phyloP scores from a whole-genome alignment of 1,284 basidiomycete species.

The Trichosporon inkin region DNA sequence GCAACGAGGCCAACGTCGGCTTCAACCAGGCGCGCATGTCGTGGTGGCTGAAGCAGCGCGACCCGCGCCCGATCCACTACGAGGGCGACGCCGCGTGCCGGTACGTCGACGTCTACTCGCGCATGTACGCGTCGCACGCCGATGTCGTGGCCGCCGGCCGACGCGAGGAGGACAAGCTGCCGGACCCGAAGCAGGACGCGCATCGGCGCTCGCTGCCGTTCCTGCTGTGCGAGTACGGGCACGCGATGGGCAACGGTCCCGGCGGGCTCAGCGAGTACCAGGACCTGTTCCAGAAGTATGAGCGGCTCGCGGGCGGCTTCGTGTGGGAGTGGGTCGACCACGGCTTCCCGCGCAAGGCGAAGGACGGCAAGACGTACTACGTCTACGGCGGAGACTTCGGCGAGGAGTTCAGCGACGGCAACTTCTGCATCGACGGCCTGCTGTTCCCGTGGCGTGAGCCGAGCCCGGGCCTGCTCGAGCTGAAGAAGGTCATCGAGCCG shows the following conservation, averaged over 20 bases:
- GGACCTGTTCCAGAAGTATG: slow-evolving; percentile 28
- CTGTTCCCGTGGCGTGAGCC: slow-evolving; percentile 29
- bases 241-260: slow-evolving; percentile 34
- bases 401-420: slow-evolving; percentile 27
- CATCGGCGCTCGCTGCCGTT: slow-evolving; percentile 21
- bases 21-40: slow-evolving; percentile 30
- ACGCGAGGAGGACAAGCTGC: slow-evolving; percentile 9
- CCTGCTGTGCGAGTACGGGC: slow-evolving; percentile 28
- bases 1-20: slow-evolving; percentile 30
- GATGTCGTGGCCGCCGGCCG: slow-evolving; percentile 23
- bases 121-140: slow-evolving; percentile 26
- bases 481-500: slow-evolving; percentile 24
- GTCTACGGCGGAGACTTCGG: slow-evolving; percentile 33
- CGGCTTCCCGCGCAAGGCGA: slow-evolving; percentile 16
- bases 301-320: slow-evolving; percentile 26
- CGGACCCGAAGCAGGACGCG: slow-evolving; percentile 13
- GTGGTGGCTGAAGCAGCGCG: slow-evolving; percentile 20
- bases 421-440: slow-evolving; percentile 30
- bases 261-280: slow-evolving; percentile 28
- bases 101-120: slow-evolving; percentile 28
- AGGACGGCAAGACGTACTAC: slow-evolving; percentile 20
- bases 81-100: slow-evolving; percentile 23
- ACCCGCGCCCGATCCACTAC: slow-evolving; percentile 30
- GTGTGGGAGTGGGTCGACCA: slow-evolving; percentile 37
- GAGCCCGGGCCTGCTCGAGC: slow-evolving; percentile 23